A percentile compares a stretch with the other conserved stretches of the same genome.
phyloP scores from a whole-genome alignment of 345 rosid genomes.

The Syzygium aqueum region DNA sequence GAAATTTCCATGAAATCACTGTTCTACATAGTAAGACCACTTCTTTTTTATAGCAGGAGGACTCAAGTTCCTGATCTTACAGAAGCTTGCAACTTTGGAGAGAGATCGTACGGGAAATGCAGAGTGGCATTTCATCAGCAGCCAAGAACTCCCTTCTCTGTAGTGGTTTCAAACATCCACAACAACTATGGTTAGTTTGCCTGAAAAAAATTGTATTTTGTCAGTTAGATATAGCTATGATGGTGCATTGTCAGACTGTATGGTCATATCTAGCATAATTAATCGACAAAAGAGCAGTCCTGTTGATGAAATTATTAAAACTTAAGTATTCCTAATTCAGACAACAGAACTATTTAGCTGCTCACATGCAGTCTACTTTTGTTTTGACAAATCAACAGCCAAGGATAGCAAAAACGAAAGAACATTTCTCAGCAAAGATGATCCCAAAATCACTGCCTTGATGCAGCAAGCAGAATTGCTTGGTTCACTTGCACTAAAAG shows the following conservation, averaged over 20 bases:
- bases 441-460: slow-evolving; percentile 71
- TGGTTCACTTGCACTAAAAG: slow-evolving; percentile 73
- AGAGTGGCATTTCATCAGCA: slow-evolving; percentile 28
- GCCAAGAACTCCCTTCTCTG: slow-evolving; percentile 56
- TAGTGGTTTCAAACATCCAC: slow-evolving; percentile 44
- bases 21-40: neutral
- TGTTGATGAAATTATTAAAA: neutral
- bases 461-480: slow-evolving; percentile 96
- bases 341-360: neutral
- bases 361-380: neutral
- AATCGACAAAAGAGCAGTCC: neutral
- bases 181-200: neutral
- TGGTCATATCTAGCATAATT: neutral
- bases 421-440: slow-evolving; percentile 73
- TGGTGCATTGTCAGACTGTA: neutral
- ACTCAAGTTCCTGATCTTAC: slow-evolving; percentile 38
- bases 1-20: neutral
- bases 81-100: slow-evolving; percentile 28
- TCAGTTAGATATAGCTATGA: neutral
- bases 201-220: neutral
- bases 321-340: neutral
- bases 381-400: slow-evolving; percentile 17
- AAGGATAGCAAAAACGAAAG: slow-evolving; percentile 23
- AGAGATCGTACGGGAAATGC: slow-evolving; percentile 41
- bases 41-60: slow-evolving; percentile 36